Evolutionary conservation across 371 early-diverging fungal genomes (phyloP), one percentile per base, ranked within the genome.

Genomic region (Zopfochytrium polystomum): DNA sequence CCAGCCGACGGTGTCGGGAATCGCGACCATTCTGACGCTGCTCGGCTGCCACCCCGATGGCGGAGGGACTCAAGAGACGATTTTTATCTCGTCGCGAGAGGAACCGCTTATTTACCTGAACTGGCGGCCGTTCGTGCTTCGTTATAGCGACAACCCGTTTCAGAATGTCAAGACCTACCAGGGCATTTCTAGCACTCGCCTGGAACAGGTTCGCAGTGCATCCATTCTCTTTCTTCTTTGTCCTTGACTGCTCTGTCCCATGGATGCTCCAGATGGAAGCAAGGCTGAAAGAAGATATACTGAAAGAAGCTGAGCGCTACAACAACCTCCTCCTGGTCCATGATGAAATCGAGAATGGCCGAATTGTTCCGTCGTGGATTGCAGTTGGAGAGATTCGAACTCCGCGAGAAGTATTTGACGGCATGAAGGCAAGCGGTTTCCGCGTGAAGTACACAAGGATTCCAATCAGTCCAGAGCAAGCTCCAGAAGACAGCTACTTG

Each of bases 61-160:
- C 15, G 47, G 13, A 29, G 38, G 49, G 26, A 45, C 27, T 29
- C 23, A 44, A 15, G 38, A 49, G n/a, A 54, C 62, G 30, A 13
- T 68, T 43, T 88, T 88, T 85, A 83, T 90, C 58, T 81, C 80
- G 27, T 79, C 88, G 23, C 77, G 90, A 32, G 87, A 88, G 67
- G 88, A 90, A 50, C 87, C 88, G 15, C 58, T 90, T 27, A 64
- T 82, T 33, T 74, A 69, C 67, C 76, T 87, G 44, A 84, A 85
- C 61, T 80, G 87, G 7, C 67, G 66, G 29, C 88, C 90, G 15
- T 90, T 85, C 68, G 86, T 85, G 5, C 75, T 90, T 15, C 77
- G 89, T 44, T 84, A 85, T 22, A 74, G 72, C 57, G 80, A 82
- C 20, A 58, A 70, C 45, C 85, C 88, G 7, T 68, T 83, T 60